Percentiles rank a stretch among this genome's conserved stretches.
These are phyloP conservation scores for Cystofilobasidium bisporidii DNA, from an alignment of 768 basidiomycete genomes.

Conservation along the genomic window DNA sequence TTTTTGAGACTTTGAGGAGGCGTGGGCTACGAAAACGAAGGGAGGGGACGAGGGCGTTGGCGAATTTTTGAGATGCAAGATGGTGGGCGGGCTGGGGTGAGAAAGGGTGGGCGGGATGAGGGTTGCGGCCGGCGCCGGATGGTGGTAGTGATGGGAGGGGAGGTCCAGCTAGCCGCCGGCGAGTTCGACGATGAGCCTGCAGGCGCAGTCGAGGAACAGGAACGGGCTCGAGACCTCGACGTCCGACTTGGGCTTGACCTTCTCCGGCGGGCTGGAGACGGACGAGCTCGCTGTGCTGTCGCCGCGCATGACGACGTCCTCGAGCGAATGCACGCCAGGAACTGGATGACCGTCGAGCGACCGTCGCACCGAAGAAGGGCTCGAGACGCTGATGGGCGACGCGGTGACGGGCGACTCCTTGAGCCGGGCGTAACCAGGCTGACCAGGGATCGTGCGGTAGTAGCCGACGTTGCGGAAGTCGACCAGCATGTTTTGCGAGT, in stretches of 20 bases:
- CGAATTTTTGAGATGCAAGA: too few species aligned
- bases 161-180: conserved; percentile 8
- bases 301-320: conserved; percentile 7
- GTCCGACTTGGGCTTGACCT: conserved; percentile 22
- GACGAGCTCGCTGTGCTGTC: conserved; percentile 37
- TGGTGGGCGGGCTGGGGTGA: too few species aligned
- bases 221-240: conserved; percentile 54
- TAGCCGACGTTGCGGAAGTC: conserved; percentile 97
- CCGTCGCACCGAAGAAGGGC: background rate
- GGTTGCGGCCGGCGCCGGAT: too few species aligned
- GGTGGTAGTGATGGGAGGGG: too few species aligned
- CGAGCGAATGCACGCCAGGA: background rate
- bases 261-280: conserved; percentile 24
- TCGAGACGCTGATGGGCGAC: background rate
- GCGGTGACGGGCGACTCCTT: background rate
- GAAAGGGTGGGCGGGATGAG: too few species aligned
- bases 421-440: conserved; percentile 52
- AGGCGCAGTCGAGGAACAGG: conserved; percentile 94
- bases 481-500: conserved; percentile 89
- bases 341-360: background rate
- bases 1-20: too few species aligned
- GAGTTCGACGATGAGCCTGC: conserved; percentile 82
- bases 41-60: too few species aligned
- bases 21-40: too few species aligned
- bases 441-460: conserved; percentile 45